Base-by-base conservation (phyloP, 768 basidiomycete species). In the Glaciozyma martinii region DNA sequence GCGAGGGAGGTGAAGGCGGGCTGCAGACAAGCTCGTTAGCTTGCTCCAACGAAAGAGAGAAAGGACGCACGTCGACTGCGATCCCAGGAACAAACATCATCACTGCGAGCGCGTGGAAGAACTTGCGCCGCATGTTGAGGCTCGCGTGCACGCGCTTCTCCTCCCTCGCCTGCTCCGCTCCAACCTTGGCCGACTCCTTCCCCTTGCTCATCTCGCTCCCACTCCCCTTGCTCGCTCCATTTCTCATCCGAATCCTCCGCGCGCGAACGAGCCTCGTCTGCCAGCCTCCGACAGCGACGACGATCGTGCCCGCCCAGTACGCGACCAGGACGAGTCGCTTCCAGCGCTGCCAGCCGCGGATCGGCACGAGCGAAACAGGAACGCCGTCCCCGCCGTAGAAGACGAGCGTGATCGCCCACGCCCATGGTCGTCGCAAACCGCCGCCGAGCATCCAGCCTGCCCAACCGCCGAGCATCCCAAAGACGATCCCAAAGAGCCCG, bases 71-170 rank as follows among this genome's bases (percentile, higher is more conserved):
- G 77, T 98, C 95, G 75, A 90, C 76, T 1, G 86, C 89, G 64
- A 98, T 84, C 0, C 95, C 95, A 10, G 95, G 95, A 40, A 94
- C 78, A 74, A 99, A 97, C 93, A 98, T 95, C 33, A 89, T 81
- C 54, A 98, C 92, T 3, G 94, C 90, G 60, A 98, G 80, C 29
- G 85, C 91, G 78, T 99, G 95, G 78, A 99, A 99, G 77, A 88
- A 97, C 77, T 99, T 99, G 58, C 95, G 82, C 66, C 95, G 82
- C 30, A 88, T 89, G 76, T 99, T 98, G 69, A 97, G 79, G 55
- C 87, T 84, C 61, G 98, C 72, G 79, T 60, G 89, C 89, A 54
- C 88, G 88, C 74, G 93, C 89, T 68, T 66, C 50, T 73, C 71
- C 33, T 66, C 69, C 32, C 67, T 33, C n/a, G 65, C 61, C 2